Conservation (phyloP, 2,329 filamentous ascomycete genomes). For the Nannizziopsis arthrosporioides region DNA sequence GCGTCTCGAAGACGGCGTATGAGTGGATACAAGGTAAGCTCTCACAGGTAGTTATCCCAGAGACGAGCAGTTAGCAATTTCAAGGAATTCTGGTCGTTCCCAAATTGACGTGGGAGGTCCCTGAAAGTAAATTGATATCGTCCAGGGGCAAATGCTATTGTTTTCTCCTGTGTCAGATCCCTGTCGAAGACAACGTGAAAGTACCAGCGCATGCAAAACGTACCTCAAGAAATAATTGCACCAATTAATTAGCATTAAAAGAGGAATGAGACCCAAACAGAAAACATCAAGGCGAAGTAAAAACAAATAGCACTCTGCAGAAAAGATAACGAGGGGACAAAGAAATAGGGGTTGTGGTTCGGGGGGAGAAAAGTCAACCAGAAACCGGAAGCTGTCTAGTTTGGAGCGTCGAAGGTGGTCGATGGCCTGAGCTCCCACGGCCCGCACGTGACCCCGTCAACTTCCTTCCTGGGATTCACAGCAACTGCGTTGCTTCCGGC, state of each 20-base stretch:
- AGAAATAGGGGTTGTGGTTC: constrained; percentile 6
- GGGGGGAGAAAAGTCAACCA: neutral
- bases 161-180: constrained; percentile 6
- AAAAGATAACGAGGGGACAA: neutral
- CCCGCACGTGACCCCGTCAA: too few species aligned
- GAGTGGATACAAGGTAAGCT: constrained; percentile 2
- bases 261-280: neutral
- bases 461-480: too few species aligned
- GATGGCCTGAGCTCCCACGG: neutral
- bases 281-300: neutral
- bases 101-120: neutral
- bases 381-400: neutral
- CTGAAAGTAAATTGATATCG: constrained; percentile 7
- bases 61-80: neutral
- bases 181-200: neutral
- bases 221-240: neutral
- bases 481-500: too few species aligned
- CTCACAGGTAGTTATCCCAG: neutral
- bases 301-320: neutral
- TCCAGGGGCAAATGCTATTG: constrained; percentile 1
- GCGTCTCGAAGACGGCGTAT: constrained; percentile 3
- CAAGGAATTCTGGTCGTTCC: neutral
- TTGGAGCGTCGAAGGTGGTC: neutral
- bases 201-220: neutral
- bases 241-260: neutral